Base-by-base conservation (phyloP, 1,139 yeast species). In the Debaryomyces fabryi region DNA sequence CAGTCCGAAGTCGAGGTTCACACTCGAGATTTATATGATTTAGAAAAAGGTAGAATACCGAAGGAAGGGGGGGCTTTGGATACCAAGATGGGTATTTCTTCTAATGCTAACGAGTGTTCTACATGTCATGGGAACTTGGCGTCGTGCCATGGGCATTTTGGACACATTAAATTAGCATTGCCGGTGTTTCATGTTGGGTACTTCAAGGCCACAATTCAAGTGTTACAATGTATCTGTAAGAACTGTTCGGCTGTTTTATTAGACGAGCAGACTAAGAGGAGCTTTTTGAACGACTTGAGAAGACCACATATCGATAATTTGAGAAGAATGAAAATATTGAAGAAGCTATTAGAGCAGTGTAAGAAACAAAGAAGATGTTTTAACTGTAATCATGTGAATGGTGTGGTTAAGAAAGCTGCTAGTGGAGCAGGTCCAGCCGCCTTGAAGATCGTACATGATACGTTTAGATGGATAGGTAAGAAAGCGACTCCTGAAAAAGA, bases 151-250 rank as follows among this genome's bases (percentile, higher is more conserved):
- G 99, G 99, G 47, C 99, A 95, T 71, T 95, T 95, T 66, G 99
- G 99, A 39, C 96, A 95, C 63, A 83, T 95, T 54, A 82, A 90
- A 57, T 77, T 95, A 47, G 97, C 98, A 0, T 74, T 95, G 44
- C 99, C 99, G 2, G 98, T 92, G 15, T 95, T 93, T 71, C 99
- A 95, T 64, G 96, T 93, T 40, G 99, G 99, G 5, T 95, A 91
- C 65, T 93, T 95, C 78, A 93, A 92, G 66, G 86, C 95, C 36
- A 88, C 90, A 35, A 88, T 95, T 55, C 87, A 85, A 60, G 92
- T 95, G 45, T 72, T 95, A 49, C 99, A 95, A 67, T 83, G 89
- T 51, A 86, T 95, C 54, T 95, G 99, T 76, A 95, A 95, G 67
- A 84, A 81, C 56, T 95, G 99, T 71, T 88, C 96, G 0, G 75